Conservation (phyloP, 148 eudicot species). For the Cornus suecica region DNA sequence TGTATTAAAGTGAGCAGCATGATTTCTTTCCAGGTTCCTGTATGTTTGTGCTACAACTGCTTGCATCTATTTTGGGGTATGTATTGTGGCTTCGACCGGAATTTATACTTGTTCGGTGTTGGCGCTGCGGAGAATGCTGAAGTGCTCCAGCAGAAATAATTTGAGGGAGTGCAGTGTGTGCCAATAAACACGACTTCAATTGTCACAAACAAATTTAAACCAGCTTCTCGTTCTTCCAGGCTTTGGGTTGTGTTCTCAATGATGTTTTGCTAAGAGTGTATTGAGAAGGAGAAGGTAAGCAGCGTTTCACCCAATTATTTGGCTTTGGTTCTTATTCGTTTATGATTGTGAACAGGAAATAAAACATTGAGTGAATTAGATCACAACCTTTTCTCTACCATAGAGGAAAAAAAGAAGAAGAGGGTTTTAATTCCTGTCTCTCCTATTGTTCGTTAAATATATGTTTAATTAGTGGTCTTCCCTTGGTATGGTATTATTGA, state of each 20-base stretch:
- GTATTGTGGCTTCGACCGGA: slow-evolving; percentile 28
- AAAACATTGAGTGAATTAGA: background rate
- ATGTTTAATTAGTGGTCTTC: too few relatives aligned
- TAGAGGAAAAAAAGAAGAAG: too few relatives aligned
- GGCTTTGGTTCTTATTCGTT: too few relatives aligned
- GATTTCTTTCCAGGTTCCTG: slow-evolving; percentile 36
- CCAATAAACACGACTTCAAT: background rate
- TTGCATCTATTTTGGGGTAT: slow-evolving; percentile 37
- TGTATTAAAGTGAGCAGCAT: background rate
- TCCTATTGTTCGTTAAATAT: background rate
- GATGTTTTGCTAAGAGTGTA: background rate
- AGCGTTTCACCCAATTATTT: background rate
- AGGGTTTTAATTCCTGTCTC: background rate
- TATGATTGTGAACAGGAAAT: too few relatives aligned
- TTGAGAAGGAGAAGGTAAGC: background rate
- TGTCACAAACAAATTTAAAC: background rate
- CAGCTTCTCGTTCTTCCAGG: background rate
- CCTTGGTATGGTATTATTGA: too few relatives aligned
- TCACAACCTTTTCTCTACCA: background rate
- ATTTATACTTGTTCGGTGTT: slow-evolving; percentile 26
- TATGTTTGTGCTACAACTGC: slow-evolving; percentile 45
- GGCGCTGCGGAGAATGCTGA: slow-evolving; percentile 18
- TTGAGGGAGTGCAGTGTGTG: background rate
- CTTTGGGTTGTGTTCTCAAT: background rate
- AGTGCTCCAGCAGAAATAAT: background rate